phyloP scores from a whole-genome alignment of 2,329 filamentous ascomycete species.

The Penicillium frequentans region DNA sequence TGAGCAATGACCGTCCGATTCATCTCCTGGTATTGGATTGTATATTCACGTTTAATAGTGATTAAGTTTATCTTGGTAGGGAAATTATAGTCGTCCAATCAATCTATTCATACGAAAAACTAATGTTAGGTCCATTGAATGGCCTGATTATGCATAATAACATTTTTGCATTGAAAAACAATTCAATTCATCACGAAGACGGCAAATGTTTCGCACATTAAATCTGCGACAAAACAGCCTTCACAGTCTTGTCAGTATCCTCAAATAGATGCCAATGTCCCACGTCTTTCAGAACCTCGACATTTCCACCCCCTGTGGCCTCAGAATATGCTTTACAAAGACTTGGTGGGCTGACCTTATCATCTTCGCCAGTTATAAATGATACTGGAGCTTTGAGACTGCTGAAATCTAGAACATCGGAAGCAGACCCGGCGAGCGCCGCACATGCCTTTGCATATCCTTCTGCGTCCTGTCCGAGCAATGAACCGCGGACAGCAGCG shows the following conservation, averaged over 20 bases:
- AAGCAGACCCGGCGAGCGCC: conserved; percentile 46
- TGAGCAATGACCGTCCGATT: no score
- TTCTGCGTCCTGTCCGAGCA: conserved; percentile 53
- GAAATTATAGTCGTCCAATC: no score
- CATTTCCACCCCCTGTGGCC: neutral
- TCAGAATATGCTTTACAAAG: neutral
- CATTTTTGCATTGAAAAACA: no score
- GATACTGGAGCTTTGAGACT: neutral
- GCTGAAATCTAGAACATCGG: conserved; percentile 31
- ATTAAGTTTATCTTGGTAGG: no score
- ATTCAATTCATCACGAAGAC: no score
- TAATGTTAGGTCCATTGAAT: no score
- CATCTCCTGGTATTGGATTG: no score
- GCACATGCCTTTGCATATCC: conserved; percentile 57
- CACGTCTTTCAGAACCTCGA: neutral
- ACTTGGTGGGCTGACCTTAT: neutral
- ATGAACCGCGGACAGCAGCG: conserved; percentile 38
- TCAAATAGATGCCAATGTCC: neutral
- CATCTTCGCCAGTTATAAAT: neutral
- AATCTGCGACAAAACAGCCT: neutral
- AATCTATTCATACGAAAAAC: no score
- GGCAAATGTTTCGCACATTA: neutral
- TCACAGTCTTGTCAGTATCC: neutral
- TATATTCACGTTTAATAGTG: no score
- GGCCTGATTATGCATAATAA: no score